Base-by-base conservation (phyloP, 2,329 filamentous ascomycete species). In the Phaeoacremonium minimum region DNA sequence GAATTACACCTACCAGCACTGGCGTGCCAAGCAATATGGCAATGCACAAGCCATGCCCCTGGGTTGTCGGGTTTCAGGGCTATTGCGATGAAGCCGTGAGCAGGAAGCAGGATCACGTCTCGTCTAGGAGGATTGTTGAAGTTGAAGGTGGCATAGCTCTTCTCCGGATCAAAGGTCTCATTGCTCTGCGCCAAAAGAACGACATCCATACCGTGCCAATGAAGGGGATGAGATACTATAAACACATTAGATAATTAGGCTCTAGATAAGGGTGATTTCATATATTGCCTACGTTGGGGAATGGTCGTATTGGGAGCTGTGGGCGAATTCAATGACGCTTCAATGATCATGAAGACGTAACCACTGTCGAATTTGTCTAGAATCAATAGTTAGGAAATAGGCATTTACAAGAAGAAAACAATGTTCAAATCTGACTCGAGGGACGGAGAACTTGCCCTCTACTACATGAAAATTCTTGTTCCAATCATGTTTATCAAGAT, bases 11-110 rank as follows among this genome's bases (percentile, higher is more conserved):
- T 19, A 37, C 37, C 40, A 22, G 37, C 33, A 28, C 50, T 53
- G 17, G 67, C 55, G 43, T 73, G 69, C 66, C 59, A 67, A 13
- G 60, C 58, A 37, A 66, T 66, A 40, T 66, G 61, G 46, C 61
- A 65, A 38, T 66, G 62, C 45, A 64, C 49, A 18, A 63, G 40
- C 61, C 62, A 65, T 43, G 3, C 70, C 68, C 46, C 69, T 1
- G 63, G 61, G 40, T 66, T 67, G 33, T 66, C 61, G 2, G 53
- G 50, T 32, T 50, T 52, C 47, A 64, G 64, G 1, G 59, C 59
- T 15, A 66, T 46, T 13, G 63, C 53, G 29, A 66, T 43, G 20
- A 58, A 62, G 2, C 61, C 62, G 4, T 44, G 44, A 1, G 45
- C 46, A 1, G 62, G 62, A 26, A 66, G 41, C 6, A 57, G 51